Base-by-base conservation (phyloP, 2,329 filamentous ascomycete species). In the Colletotrichum tabaci region DNA sequence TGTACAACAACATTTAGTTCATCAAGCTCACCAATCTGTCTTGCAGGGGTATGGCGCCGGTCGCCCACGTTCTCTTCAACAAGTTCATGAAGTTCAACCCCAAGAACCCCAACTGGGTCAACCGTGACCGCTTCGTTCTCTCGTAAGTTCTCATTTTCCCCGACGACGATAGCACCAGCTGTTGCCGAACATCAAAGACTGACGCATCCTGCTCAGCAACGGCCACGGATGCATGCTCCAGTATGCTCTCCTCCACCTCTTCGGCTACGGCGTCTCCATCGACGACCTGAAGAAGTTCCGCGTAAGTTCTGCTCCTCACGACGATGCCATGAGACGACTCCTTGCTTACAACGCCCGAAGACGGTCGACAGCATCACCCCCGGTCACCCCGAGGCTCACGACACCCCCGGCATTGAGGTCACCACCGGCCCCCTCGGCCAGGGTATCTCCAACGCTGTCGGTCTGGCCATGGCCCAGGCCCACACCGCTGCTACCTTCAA, bases 41-140 rank as follows among this genome's bases (percentile, higher is more conserved):
- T 60, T 74, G 21, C 73, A 91, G 89, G 90, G 90, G 90, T 82
- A 90, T 98, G 94, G 96, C 96, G 81, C 96, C 96, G 74, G 91
- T 95, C 81, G 92, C 96, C 84, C 96, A 98, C 89, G 94, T 98
- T 80, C 91, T 99, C 76, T 99, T 94, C 88, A 97, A 98, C 91
- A 97, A 96, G 86, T 97, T 98, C 90, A 94, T 99, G 94, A 97
- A 87, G 84, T 99, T 98, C 91, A 99, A 98, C 92, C 96, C 96
- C 80, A 97, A 98, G 92, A 98, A 98, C 91, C 94, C 96, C 79
- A 89, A 94, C 76, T 99, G 95, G 95, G 81, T 96, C 79, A 98
- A 98, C 91, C 93, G 96, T 81, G 96, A 99, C 87, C 93, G 96
- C 84, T 99, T 99, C 82, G 95, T 99, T 74, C 95, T 99, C 83